Conservation (phyloP, 257 asterid species). For the Scutellaria galericulata region DNA sequence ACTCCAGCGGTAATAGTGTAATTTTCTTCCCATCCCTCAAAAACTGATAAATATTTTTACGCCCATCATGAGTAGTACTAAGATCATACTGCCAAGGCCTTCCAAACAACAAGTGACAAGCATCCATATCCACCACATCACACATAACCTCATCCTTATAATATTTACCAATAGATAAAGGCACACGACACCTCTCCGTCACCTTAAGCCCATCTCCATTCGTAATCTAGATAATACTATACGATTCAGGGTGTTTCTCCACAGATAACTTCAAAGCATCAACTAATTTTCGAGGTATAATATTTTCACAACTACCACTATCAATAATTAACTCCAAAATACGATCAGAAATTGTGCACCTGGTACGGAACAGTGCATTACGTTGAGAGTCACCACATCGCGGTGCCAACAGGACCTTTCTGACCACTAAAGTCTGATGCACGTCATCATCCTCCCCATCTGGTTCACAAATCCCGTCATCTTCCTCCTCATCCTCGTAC, state of each 20-base stretch:
- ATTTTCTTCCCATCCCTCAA: background rate
- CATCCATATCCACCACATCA: no score
- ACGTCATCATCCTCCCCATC: background rate
- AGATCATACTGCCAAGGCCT: no score
- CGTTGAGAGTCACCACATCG: no score
- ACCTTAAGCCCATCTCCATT: no score
- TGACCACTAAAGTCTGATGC: background rate
- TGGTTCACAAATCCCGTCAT: background rate
- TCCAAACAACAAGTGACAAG: no score
- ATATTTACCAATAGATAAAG: no score
- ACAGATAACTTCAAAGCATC: background rate
- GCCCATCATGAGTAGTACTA: no score
- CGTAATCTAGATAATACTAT: no score
- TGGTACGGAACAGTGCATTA: background rate
- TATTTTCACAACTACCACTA: conserved; percentile 4
- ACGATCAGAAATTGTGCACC: background rate
- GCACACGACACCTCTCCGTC: no score
- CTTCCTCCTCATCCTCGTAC: background rate
- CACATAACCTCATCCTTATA: no score
- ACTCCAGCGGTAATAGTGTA: background rate
- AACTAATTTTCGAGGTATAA: background rate
- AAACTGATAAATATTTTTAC: no score
- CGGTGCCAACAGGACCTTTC: background rate
- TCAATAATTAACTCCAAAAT: background rate
- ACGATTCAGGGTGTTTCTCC: background rate